Base-by-base conservation (phyloP, 768 basidiomycete species). In the Leccinum uliginosum region DNA sequence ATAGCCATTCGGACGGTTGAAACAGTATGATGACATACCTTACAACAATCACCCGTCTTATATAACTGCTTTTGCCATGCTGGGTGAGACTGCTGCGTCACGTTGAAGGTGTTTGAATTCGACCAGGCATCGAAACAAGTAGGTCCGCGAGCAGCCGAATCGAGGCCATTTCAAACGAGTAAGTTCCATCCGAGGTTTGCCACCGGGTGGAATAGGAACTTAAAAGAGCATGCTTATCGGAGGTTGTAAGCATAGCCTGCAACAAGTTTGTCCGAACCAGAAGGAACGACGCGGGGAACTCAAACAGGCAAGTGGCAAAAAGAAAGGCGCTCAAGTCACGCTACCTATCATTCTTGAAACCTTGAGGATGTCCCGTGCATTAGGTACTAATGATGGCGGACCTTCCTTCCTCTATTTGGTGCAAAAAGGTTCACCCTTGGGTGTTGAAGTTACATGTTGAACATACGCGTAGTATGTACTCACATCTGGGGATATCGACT, bases 361-460 rank as follows among this genome's bases (percentile, higher is more conserved):
- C 14, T 46, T 34, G 23, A 21, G 43, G 23, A 44, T 52, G 52
- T 7, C 27, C 24, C 58, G 54, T 56, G 21, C 17, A 54, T 54
- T 4, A 32, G 21, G 26, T 23, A 27, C 17, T n/a, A n/a, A n/a
- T 8, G 34, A 43, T 6, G n/a, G 38, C 29, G 0, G 19, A 11
- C 10, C 7, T 21, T 56, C 40, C 30, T 53, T 11, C 45, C 46
- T 9, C 29, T 51, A 50, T 27, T 43, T 48, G 27, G 45, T 30
- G n/a, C n/a, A 40, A 57, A 27, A 10, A 53, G 54, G 44, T 21
- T 59, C 32, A 24, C 19, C 38, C 57, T 51, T 43, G 26, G 54
- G n/a, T 66, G 21, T 19, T 54, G 34, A 40, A 48, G n/a, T 12
- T 45, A 32, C 53, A 59, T n/a, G 55, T 53, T 21, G 48, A 55